phyloP scores from a whole-genome alignment of 2,329 filamentous ascomycete species.

The Coniochaeta hoffmannii region DNA sequence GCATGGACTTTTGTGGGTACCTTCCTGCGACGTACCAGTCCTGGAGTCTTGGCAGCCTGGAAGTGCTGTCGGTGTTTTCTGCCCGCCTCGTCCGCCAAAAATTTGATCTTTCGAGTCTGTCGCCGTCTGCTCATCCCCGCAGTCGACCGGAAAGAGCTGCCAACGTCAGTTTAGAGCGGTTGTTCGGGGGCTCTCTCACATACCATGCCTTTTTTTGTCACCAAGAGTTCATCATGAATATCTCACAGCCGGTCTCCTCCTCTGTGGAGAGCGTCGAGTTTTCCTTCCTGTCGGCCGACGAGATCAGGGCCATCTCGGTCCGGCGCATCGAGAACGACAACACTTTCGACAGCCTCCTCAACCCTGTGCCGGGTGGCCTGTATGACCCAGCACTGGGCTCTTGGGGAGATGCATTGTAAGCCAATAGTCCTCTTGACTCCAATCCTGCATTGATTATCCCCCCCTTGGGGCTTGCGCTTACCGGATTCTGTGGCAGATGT shows the following conservation, averaged over 20 bases:
- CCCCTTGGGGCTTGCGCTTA: not conserved
- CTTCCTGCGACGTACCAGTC: not conserved
- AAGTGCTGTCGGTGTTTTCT: slow-evolving; percentile 4
- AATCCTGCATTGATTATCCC: not conserved
- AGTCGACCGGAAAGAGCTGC: not conserved
- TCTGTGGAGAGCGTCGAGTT: slow-evolving; percentile 85
- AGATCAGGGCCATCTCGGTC: slow-evolving; percentile 85
- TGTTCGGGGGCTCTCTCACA: not conserved
- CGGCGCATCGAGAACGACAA: slow-evolving; percentile 88
- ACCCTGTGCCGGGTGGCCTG: slow-evolving; percentile 82
- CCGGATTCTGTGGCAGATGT: slow-evolving; percentile 54
- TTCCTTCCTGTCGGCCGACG: slow-evolving; percentile 69
- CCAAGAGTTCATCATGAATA: slow-evolving; percentile 46
- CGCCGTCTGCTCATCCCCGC: not conserved
- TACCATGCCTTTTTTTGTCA: not conserved
- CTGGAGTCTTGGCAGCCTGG: not conserved
- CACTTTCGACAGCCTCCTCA: slow-evolving; percentile 88
- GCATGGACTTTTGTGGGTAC: no score
- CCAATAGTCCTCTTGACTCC: not conserved
- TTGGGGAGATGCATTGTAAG: slow-evolving; percentile 77
- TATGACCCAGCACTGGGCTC: slow-evolving; percentile 90
- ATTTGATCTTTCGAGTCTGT: not conserved
- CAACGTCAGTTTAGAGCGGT: not conserved
- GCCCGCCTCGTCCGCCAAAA: slow-evolving; percentile 11
- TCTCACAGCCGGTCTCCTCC: slow-evolving; percentile 75